Percentiles rank a stretch among this genome's conserved stretches.
Conservation (phyloP, 768 basidiomycete species). For the Pleurotus cornucopiae region DNA sequence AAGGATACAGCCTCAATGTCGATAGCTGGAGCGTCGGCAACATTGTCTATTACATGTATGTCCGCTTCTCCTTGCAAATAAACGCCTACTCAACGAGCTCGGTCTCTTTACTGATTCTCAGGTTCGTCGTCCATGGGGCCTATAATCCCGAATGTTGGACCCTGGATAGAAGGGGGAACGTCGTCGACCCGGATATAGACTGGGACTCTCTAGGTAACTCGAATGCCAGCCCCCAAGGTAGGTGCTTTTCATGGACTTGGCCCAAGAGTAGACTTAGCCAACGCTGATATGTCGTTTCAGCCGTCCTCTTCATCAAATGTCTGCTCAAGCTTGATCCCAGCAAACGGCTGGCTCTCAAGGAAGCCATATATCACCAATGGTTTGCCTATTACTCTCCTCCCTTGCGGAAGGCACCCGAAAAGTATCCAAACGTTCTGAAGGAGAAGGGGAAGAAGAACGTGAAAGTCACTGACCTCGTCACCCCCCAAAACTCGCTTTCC, state of each 20-base stretch:
- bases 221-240: conserved; percentile 44
- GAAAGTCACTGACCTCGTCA: background rate
- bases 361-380: conserved; percentile 78
- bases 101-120: conserved; percentile 48
- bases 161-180: conserved; percentile 34
- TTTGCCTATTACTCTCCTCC: conserved; percentile 27
- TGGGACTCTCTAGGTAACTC: conserved; percentile 44
- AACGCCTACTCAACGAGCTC: conserved; percentile 5
- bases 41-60: conserved; percentile 88
- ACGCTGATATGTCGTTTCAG: conserved; percentile 21
- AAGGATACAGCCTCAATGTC: conserved; percentile 83
- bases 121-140: conserved; percentile 74
- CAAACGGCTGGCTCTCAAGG: conserved; percentile 61
- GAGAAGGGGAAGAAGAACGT: background rate
- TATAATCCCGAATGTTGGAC: conserved; percentile 51
- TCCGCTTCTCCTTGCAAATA: conserved; percentile 1
- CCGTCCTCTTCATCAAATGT: conserved; percentile 54
- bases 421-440: background rate
- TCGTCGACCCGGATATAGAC: conserved; percentile 52
- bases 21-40: conserved; percentile 98
- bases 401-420: background rate
- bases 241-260: conserved; percentile 13
- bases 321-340: conserved; percentile 66
- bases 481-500: background rate
- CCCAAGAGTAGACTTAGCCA: background rate